Base-by-base conservation (phyloP, 345 rosid species). In the Euclidium syriacum region DNA sequence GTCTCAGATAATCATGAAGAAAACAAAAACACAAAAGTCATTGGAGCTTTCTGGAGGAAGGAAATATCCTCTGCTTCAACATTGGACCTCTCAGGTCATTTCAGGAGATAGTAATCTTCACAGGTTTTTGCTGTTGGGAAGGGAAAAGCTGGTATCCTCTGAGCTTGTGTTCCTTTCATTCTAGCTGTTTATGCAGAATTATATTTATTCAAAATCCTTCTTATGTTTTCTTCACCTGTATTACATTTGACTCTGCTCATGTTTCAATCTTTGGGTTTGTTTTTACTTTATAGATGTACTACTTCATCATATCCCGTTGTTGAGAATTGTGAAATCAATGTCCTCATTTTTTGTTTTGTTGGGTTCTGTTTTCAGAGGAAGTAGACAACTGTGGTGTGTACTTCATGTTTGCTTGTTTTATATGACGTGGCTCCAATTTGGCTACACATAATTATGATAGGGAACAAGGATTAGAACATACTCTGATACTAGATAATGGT, bases 311-410 rank as follows among this genome's bases (percentile, higher is more conserved):
- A n/a, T 52, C 12, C 57, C 11, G 18, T 4, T 48, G 27, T 62
- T 62, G 53, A 60, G 46, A 62, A 17, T 49, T 50, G 58, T 18
- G 58, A 50, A 62, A 40, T 26, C 41, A 52, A n/a, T 40, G 59
- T 5, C 41, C 16, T 34, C 18, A 26, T 10, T 16, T 10, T 6
- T 5, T 19, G 17, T 10, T 34, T 47, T 12, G 1, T 17, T 48
- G 17, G 32, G 67, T 19, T 23, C 12, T 44, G 64, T 19, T 15
- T 20, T 11, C 1, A 24, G 44, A 48, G 36, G 57, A 62, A 47
- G 26, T 32, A 22, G 32, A 29, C 5, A 1, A 29, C 33, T 29
- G 5, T 3, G 5, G 8, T 29, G 1, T 29, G 33, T 29, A 5
- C 33, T 29, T 29, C n/a, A n/a, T n/a, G n/a, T 29, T 29, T 29